Evolutionary conservation across 2,329 filamentous ascomycete genomes (phyloP).

Genomic region (Phialophora verrucosa): DNA sequence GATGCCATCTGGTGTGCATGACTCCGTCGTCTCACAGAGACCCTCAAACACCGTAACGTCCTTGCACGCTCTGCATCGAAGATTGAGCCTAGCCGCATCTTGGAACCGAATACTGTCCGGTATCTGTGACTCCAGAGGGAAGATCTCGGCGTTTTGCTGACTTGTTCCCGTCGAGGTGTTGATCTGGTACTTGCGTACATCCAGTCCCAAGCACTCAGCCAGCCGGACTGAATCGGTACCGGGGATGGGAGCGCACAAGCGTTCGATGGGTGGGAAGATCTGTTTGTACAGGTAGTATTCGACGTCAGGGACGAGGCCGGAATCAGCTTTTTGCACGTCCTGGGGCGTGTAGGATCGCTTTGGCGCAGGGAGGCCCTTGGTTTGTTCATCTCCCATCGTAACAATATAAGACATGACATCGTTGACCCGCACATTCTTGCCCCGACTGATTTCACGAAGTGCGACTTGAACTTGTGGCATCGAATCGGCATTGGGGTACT

Average conservation of each 20-base stretch:
- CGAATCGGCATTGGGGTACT: slow-evolving; percentile 90
- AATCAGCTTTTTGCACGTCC: slow-evolving; percentile 79
- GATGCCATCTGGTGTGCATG: slow-evolving; percentile 75
- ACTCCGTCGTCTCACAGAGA: slow-evolving; percentile 62
- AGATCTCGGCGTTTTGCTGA: slow-evolving; percentile 71
- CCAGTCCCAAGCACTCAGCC: slow-evolving; percentile 90
- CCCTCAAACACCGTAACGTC: slow-evolving; percentile 76
- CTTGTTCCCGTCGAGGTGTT: slow-evolving; percentile 62
- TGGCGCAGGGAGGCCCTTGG: slow-evolving; percentile 66
- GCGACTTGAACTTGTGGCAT: slow-evolving; percentile 99
- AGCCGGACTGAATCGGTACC: slow-evolving; percentile 90
- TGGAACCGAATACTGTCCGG: slow-evolving; percentile 89
- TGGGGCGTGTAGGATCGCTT: slow-evolving; percentile 88
- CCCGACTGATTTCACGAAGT: slow-evolving; percentile 81
- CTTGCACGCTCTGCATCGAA: slow-evolving; percentile 84
- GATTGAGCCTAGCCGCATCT: slow-evolving; percentile 74
- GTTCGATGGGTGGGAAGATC: slow-evolving; percentile 96
- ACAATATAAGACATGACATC: slow-evolving; percentile 97
- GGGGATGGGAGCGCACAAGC: slow-evolving; percentile 92
- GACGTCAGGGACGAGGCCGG: slow-evolving; percentile 81
- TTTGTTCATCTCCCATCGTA: slow-evolving; percentile 70
- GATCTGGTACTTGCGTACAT: slow-evolving; percentile 83
- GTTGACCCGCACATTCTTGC: slow-evolving; percentile 86
- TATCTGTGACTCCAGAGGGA: slow-evolving; percentile 91
- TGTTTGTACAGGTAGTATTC: slow-evolving; percentile 99